These are phyloP conservation scores for Claviceps sp. DNA, from an alignment of 2,329 filamentous ascomycete species.

Conservation along the genomic window DNA sequence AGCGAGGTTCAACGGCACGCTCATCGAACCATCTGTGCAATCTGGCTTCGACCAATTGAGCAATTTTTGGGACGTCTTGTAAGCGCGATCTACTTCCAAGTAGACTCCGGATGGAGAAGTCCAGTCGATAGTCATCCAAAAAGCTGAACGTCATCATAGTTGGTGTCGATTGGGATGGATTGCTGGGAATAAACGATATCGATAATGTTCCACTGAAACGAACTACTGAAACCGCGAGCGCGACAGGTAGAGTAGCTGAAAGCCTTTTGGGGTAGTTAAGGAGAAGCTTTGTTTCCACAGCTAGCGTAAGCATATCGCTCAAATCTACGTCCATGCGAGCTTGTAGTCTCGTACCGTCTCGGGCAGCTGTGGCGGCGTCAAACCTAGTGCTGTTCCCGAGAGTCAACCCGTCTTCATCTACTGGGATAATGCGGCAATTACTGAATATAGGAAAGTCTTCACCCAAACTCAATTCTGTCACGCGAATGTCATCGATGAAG, in stretches of 20 bases:
- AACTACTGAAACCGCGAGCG: slow-evolving; percentile 79
- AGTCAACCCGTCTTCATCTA: slow-evolving; percentile 62
- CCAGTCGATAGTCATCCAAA: slow-evolving; percentile 72
- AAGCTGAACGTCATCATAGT: slow-evolving; percentile 95
- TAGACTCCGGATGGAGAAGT: slow-evolving; percentile 68
- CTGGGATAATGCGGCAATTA: slow-evolving; percentile 90
- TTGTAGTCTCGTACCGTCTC: slow-evolving; percentile 65
- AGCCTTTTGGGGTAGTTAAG: slow-evolving; percentile 89
- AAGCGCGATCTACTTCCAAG: slow-evolving; percentile 67
- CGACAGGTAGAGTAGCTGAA: slow-evolving; percentile 82
- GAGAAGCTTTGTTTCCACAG: slow-evolving; percentile 83
- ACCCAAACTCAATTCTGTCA: slow-evolving; percentile 85
- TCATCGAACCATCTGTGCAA: slow-evolving; percentile 84
- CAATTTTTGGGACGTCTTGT: slow-evolving; percentile 81
- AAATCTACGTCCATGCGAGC: slow-evolving; percentile 95
- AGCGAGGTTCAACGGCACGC: slow-evolving; percentile 70
- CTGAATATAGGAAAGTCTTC: slow-evolving; percentile 98
- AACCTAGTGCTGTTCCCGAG: slow-evolving; percentile 38
- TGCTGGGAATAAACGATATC: slow-evolving; percentile 79
- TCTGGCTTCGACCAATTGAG: slow-evolving; percentile 66
- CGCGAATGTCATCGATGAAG: slow-evolving; percentile 84
- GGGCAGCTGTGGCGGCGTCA: slow-evolving; percentile 36
- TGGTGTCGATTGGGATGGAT: slow-evolving; percentile 52
- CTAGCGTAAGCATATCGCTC: slow-evolving; percentile 89
- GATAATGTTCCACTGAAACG: slow-evolving; percentile 90